Evolutionary conservation across 306 rosid genomes (phyloP).

Genomic region (Arachis hypogaea): DNA sequence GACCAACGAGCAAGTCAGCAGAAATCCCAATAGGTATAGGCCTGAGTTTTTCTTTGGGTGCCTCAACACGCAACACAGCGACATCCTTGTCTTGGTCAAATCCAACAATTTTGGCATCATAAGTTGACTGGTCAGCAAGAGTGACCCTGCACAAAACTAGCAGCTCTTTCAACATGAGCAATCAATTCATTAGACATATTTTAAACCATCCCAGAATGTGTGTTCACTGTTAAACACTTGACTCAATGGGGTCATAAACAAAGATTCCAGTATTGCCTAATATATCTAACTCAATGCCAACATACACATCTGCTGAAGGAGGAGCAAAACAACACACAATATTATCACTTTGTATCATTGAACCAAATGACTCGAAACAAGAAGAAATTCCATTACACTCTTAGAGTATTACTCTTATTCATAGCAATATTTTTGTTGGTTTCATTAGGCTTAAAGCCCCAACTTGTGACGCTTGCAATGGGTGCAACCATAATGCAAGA

Average conservation of each 20-base stretch:
- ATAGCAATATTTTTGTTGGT: neutral
- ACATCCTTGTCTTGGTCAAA: constrained; percentile 99
- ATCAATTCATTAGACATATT: constrained; percentile 19
- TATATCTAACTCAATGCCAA: constrained; percentile 1
- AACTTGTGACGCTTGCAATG: too few species aligned
- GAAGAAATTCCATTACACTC: neutral
- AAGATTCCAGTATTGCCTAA: neutral
- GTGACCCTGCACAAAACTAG: constrained; percentile 83
- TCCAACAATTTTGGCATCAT: constrained; percentile 88
- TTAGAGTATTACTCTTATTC: neutral
- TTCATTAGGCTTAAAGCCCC: too few species aligned
- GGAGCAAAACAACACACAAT: constrained; percentile 4
- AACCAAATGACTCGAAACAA: constrained; percentile 5
- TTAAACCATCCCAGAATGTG: constrained; percentile 24
- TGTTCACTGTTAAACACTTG: constrained; percentile 16
- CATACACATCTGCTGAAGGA: constrained; percentile 10
- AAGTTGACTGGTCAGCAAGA: constrained; percentile 91
- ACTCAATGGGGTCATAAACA: constrained; percentile 1
- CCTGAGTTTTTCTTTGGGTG: constrained; percentile 84
- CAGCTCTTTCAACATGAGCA: constrained; percentile 47
- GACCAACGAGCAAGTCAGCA: constrained; percentile 96
- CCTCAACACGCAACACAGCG: constrained; percentile 85
- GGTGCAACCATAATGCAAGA: too few species aligned
- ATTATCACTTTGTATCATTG: constrained; percentile 17
- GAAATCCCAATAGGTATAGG: constrained; percentile 92